Conservation (phyloP, 371 early-diverging fungal species). For the Rhizopus sp. region DNA sequence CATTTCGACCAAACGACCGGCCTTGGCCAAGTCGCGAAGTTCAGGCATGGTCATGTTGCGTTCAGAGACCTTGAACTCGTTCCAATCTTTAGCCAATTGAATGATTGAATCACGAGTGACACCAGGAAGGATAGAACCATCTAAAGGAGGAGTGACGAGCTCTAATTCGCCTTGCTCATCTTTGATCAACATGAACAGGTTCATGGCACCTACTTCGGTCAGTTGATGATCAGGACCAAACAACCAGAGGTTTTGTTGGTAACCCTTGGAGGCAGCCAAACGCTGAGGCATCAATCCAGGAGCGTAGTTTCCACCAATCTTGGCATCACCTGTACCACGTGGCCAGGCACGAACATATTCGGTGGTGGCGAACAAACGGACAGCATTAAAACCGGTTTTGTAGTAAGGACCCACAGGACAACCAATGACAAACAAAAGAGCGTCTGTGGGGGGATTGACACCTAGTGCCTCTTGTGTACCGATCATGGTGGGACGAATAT, state of each 20-base stretch:
- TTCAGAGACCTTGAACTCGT: constrained; percentile 91
- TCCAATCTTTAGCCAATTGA: constrained; percentile 78
- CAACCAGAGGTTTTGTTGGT: constrained; percentile 95
- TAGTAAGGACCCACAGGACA: constrained; percentile 98
- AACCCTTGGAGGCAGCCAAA: constrained; percentile 83
- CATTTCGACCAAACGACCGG: constrained; percentile 74
- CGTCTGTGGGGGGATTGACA: constrained; percentile 71
- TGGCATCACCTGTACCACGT: constrained; percentile 93
- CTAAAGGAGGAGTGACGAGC: constrained; percentile 90
- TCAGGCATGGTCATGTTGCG: constrained; percentile 85
- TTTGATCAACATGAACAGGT: constrained; percentile 87
- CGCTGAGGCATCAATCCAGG: constrained; percentile 81
- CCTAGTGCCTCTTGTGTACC: constrained; percentile 87
- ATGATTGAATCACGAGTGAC: constrained; percentile 97
- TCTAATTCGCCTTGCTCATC: constrained; percentile 80
- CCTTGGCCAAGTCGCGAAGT: constrained; percentile 71
- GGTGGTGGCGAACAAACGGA: constrained; percentile 82
- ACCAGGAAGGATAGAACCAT: constrained; percentile 96
- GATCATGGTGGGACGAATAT: constrained; percentile 95
- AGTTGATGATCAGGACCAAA: constrained; percentile 85
- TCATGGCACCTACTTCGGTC: constrained; percentile 98
- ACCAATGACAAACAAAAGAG: constrained; percentile 87
- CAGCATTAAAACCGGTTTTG: constrained; percentile 90
- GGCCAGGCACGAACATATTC: constrained; percentile 95
- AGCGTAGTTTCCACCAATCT: constrained; percentile 90